Conservation (phyloP, 2,329 filamentous ascomycete genomes). For the Trichoderma hamatum region DNA sequence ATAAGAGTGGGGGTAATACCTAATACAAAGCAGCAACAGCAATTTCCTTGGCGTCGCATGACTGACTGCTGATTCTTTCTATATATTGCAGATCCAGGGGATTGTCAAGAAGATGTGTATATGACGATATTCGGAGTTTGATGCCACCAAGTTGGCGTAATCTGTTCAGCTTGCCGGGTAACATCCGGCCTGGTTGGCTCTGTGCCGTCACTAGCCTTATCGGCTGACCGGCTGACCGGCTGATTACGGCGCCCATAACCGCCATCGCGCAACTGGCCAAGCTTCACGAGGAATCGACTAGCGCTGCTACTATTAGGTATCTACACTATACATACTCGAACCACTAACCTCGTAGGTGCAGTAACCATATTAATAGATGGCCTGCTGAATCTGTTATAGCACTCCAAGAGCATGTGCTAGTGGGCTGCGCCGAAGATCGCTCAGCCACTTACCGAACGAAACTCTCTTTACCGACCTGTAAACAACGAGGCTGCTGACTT, state of each 20-base stretch:
- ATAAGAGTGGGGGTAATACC: conserved; percentile 10
- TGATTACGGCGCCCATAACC: conserved; percentile 8
- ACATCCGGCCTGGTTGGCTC: not conserved
- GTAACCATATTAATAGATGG: not conserved
- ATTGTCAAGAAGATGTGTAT: not conserved
- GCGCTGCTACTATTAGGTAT: not conserved
- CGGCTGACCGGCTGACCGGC: conserved; percentile 8
- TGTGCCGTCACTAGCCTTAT: conserved; percentile 16
- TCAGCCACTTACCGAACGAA: not conserved
- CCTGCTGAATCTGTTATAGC: not conserved
- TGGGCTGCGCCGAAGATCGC: conserved; percentile 1
- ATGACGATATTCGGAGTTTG: not conserved
- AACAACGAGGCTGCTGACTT: not conserved
- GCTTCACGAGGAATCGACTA: not conserved
- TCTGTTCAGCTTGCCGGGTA: not conserved
- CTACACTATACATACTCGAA: not conserved
- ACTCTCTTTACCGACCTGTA: not conserved
- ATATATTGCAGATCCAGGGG: not conserved
- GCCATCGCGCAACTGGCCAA: conserved; percentile 10
- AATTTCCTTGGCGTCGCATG: not conserved
- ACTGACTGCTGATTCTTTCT: not conserved
- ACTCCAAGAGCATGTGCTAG: not conserved
- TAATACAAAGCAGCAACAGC: not conserved
- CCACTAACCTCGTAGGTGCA: not conserved
- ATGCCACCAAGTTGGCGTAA: not conserved